These are phyloP conservation scores for Canavalia ensiformis DNA, from an alignment of 306 rosid species.

Conservation along the genomic window DNA sequence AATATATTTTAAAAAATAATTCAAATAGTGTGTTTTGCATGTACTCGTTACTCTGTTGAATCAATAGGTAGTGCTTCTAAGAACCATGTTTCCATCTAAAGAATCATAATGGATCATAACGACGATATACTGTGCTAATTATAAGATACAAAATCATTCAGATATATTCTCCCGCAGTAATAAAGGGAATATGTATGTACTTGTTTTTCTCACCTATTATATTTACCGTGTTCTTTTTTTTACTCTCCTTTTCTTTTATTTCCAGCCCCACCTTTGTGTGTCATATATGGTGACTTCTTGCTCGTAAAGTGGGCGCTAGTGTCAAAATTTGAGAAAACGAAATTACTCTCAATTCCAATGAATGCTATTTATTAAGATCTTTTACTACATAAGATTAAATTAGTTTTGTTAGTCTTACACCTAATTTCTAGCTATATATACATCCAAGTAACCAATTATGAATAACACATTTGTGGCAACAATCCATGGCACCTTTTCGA, in stretches of 20 bases:
- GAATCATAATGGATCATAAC: too few species aligned
- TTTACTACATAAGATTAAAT: not conserved
- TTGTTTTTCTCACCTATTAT: not conserved
- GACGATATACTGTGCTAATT: too few species aligned
- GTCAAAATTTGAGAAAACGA: not conserved
- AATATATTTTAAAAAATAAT: too few species aligned
- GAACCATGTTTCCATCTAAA: too few species aligned
- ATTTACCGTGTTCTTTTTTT: not conserved
- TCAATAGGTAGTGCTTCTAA: too few species aligned
- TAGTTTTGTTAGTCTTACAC: not conserved
- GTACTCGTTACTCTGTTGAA: too few species aligned
- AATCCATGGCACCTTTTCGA: not conserved
- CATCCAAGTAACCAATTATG: not conserved
- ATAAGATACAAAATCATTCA: too few species aligned
- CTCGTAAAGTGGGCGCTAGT: not conserved
- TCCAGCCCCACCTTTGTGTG: not conserved
- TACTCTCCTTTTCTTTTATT: not conserved
- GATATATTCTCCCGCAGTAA: too few species aligned
- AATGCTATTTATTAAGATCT: not conserved
- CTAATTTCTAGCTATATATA: not conserved
- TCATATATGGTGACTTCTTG: not conserved
- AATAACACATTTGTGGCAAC: not conserved
- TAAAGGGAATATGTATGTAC: too few species aligned
- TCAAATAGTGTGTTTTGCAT: too few species aligned
- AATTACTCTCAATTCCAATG: not conserved